Evolutionary conservation across 345 rosid genomes (phyloP).

Genomic region (Gynandropsis gynandra): DNA sequence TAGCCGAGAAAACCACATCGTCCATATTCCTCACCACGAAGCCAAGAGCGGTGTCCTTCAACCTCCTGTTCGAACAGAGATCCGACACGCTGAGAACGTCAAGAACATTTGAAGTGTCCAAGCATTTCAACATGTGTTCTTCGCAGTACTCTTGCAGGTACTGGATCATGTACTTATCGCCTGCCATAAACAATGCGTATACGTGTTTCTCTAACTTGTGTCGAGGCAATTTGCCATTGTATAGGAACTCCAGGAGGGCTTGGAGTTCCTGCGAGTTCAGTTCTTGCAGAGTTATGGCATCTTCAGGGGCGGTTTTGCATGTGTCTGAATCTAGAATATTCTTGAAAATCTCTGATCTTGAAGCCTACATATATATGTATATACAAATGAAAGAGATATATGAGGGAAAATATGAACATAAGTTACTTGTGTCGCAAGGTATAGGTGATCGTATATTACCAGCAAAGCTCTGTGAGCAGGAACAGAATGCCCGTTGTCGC

Average conservation of each 20-base stretch:
- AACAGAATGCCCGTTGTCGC: constrained; percentile 45
- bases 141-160: constrained; percentile 59
- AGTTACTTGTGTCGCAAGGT: neutral
- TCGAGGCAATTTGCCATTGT: constrained; percentile 44
- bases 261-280: constrained; percentile 59
- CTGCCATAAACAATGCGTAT: constrained; percentile 47
- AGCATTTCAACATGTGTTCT: constrained; percentile 39
- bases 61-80: constrained; percentile 38
- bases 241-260: constrained; percentile 70
- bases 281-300: constrained; percentile 46
- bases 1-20: constrained; percentile 45
- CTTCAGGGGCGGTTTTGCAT: constrained; percentile 55
- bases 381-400: neutral
- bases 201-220: constrained; percentile 53
- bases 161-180: constrained; percentile 66
- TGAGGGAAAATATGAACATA: neutral
- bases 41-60: constrained; percentile 48
- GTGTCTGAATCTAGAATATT: constrained; percentile 57
- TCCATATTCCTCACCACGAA: constrained; percentile 57
- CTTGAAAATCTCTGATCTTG: constrained; percentile 76
- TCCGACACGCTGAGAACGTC: constrained; percentile 61
- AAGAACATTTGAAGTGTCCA: constrained; percentile 46
- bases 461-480: constrained; percentile 63
- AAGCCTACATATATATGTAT: constrained; percentile 37
- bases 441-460: constrained; percentile 26